Conservation (phyloP, 805 yeast genomes). For the Starmerella geochares region DNA sequence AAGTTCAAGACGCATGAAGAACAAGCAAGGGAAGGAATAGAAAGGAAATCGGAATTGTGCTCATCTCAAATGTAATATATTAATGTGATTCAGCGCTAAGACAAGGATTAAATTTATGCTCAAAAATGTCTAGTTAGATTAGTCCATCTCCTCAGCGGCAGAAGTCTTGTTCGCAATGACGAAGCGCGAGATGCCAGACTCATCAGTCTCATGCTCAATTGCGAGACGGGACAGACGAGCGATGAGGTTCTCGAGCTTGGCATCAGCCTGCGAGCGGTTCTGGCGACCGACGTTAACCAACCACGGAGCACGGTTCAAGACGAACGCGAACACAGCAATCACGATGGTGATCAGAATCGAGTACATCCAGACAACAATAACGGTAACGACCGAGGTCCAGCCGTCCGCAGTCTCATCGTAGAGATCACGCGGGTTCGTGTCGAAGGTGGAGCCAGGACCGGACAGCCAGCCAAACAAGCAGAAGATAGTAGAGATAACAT, state of each 20-base stretch:
- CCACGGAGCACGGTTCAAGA: constrained; percentile 38
- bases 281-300: constrained; percentile 32
- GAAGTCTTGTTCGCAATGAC: constrained; percentile 30
- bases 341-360: constrained; percentile 93
- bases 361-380: constrained; percentile 87
- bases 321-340: constrained; percentile 90
- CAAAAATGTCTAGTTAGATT: constrained; percentile 14
- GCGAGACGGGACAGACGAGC: constrained; percentile 33
- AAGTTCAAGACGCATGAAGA: too few relatives aligned
- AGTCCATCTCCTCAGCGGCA: constrained; percentile 32
- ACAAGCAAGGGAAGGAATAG: too few relatives aligned
- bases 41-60: too few relatives aligned
- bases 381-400: constrained; percentile 93
- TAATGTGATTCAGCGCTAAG: constrained; percentile 5
- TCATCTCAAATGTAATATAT: neutral
- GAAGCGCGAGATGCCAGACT: constrained; percentile 29
- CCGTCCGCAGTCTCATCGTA: constrained; percentile 57
- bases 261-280: constrained; percentile 29
- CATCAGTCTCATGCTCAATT: constrained; percentile 33
- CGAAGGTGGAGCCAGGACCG: constrained; percentile 30
- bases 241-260: constrained; percentile 33
- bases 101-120: constrained; percentile 13
- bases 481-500: constrained; percentile 85
- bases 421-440: constrained; percentile 29
- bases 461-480: constrained; percentile 85